phyloP scores from a whole-genome alignment of 257 asterid species.

The Paraleonurus japonicus region DNA sequence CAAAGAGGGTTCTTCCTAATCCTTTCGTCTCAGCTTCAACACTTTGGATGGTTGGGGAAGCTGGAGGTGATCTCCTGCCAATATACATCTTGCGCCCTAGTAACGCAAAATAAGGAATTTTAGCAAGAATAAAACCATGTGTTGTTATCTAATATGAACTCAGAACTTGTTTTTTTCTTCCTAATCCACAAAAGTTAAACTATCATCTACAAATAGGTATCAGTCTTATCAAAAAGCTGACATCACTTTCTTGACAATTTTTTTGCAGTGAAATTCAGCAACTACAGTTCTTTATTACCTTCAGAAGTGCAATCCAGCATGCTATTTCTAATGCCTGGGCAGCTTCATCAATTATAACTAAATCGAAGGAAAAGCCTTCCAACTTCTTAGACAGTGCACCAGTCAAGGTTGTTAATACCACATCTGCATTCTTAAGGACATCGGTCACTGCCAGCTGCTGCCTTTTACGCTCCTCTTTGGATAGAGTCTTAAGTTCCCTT shows the following conservation, averaged over 20 bases:
- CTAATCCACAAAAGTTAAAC: slow-evolving; percentile 10
- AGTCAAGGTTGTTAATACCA: slow-evolving; percentile 86
- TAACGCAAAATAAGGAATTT: slow-evolving; percentile 20
- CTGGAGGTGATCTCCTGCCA: slow-evolving; percentile 96
- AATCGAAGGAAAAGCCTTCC: slow-evolving; percentile 72
- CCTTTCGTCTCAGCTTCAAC: slow-evolving; percentile 97
- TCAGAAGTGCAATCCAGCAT: slow-evolving; percentile 96
- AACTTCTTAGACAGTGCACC: slow-evolving; percentile 78
- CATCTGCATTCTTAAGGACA: slow-evolving; percentile 82
- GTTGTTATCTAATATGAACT: too few species aligned
- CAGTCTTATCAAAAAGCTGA: neutral
- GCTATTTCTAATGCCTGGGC: slow-evolving; percentile 98
- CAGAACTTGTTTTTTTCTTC: too few species aligned
- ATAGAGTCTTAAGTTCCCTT: slow-evolving; percentile 79
- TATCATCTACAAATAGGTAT: slow-evolving; percentile 3
- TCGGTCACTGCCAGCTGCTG: slow-evolving; percentile 97
- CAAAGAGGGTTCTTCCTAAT: slow-evolving; percentile 90
- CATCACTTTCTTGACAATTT: slow-evolving; percentile 10
- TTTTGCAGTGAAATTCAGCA: slow-evolving; percentile 8
- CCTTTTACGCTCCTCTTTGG: slow-evolving; percentile 93
- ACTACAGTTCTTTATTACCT: slow-evolving; percentile 50
- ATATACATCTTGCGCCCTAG: slow-evolving; percentile 89
- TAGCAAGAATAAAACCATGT: slow-evolving; percentile 20
- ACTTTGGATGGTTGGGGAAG: slow-evolving; percentile 99
- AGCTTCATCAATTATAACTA: slow-evolving; percentile 96